These are phyloP conservation scores for Fusarium temperatum DNA, from an alignment of 2,329 filamentous ascomycete species.

Conservation along the genomic window DNA sequence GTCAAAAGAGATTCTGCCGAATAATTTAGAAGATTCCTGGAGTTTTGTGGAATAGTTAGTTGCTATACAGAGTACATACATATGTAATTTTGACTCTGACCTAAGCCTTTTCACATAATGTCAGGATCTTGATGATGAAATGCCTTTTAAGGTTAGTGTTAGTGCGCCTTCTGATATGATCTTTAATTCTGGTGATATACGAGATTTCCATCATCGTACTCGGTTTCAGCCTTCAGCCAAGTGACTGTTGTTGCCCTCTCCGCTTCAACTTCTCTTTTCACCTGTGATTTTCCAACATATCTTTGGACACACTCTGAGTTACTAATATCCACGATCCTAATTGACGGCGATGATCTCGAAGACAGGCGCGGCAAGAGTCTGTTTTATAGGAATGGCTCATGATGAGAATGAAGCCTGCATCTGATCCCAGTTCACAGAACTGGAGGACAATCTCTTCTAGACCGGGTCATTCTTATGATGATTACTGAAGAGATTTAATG, in stretches of 20 bases:
- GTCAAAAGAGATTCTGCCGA: not conserved
- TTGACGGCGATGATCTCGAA: not conserved
- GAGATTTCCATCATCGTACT: not conserved
- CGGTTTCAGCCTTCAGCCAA: no score
- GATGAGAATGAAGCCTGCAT: not conserved
- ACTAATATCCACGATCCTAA: not conserved
- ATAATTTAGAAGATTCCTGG: not conserved
- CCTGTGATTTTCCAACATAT: not conserved
- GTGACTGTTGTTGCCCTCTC: no score
- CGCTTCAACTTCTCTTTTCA: no score
- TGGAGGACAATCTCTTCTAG: not conserved
- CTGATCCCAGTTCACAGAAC: not conserved
- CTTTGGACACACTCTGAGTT: no score
- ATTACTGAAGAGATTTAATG: no score
- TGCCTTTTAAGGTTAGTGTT: not conserved
- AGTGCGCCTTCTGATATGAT: not conserved
- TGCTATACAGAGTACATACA: not conserved
- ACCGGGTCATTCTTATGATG: not conserved
- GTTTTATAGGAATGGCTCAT: not conserved
- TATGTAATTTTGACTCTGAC: not conserved
- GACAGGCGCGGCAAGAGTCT: no score
- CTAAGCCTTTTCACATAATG: not conserved
- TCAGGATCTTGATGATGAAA: not conserved
- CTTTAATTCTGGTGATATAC: not conserved
- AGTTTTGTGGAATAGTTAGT: not conserved